Evolutionary conservation across 2,329 filamentous ascomycete genomes (phyloP).

Genomic region (Nannizziopsis arthrosporioides): DNA sequence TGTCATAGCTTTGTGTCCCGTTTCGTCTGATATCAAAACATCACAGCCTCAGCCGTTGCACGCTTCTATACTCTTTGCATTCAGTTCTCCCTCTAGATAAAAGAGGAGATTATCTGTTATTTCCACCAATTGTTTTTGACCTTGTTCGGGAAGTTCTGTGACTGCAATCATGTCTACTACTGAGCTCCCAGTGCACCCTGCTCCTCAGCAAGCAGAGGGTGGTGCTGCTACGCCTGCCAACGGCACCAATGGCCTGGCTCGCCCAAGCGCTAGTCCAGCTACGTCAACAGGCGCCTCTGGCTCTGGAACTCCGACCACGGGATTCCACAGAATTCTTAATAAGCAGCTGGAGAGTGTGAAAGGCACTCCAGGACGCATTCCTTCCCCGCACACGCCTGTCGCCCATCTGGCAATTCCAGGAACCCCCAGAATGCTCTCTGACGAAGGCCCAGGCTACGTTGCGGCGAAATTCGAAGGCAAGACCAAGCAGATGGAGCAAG

Average conservation of each 20-base stretch:
- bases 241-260: constrained; percentile 8
- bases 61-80: too few species aligned
- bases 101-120: not conserved
- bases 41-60: too few species aligned
- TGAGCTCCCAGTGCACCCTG: constrained; percentile 4
- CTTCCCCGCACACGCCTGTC: constrained; percentile 62
- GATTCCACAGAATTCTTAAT: constrained; percentile 37
- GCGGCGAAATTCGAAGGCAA: constrained; percentile 91
- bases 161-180: constrained; percentile 6
- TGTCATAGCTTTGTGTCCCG: not conserved
- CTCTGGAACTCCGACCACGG: constrained; percentile 30
- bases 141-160: not conserved
- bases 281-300: constrained; percentile 29
- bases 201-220: not conserved
- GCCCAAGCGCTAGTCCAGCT: constrained; percentile 22
- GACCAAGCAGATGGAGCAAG: constrained; percentile 73
- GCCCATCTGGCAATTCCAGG: constrained; percentile 67
- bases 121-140: not conserved
- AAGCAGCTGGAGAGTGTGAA: constrained; percentile 48
- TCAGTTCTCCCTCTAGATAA: too few species aligned
- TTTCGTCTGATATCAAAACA: too few species aligned
- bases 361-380: constrained; percentile 49
- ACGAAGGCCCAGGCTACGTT: constrained; percentile 85
- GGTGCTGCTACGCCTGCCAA: not conserved
- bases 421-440: constrained; percentile 63